phyloP scores from a whole-genome alignment of 2,329 filamentous ascomycete genomes.

The Aspergillus niger region DNA sequence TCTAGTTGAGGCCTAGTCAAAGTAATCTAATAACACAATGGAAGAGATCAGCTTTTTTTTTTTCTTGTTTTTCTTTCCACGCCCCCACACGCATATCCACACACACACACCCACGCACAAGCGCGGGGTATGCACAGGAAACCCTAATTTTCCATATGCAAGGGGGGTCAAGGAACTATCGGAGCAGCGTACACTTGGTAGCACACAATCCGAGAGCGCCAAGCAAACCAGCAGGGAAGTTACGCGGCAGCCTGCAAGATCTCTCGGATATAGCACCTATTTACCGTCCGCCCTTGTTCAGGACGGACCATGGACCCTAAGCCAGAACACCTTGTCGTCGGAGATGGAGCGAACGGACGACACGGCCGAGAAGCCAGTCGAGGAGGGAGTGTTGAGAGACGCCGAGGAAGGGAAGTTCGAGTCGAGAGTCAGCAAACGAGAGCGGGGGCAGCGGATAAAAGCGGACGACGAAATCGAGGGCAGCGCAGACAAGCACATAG shows the following conservation, averaged over 20 bases:
- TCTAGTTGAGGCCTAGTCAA: not conserved
- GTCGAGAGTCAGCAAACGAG: constrained; percentile 19
- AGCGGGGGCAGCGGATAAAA: constrained; percentile 24
- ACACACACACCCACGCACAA: not conserved
- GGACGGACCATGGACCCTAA: constrained; percentile 54
- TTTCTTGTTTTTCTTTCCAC: too few species aligned
- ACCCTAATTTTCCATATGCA: not conserved
- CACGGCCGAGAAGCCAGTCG: constrained; percentile 19
- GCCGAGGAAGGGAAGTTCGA: constrained; percentile 16
- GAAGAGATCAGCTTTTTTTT: constrained; percentile 1
- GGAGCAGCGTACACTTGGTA: not conserved
- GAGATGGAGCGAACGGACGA: constrained; percentile 25
- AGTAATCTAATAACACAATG: constrained; percentile 3
- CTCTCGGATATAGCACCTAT: constrained; percentile 26
- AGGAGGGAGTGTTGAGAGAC: constrained; percentile 18
- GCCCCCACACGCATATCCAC: not conserved
- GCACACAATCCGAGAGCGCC: not conserved
- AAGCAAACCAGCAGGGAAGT: not conserved
- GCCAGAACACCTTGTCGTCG: constrained; percentile 44
- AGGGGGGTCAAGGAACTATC: not conserved
- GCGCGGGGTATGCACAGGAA: not conserved
- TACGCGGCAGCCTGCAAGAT: not conserved
- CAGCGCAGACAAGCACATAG: constrained; percentile 40
- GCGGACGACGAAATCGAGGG: constrained; percentile 31
- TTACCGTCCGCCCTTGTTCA: constrained; percentile 56